Conservation (phyloP, 148 eudicot genomes). For the Hydrangea macrophylla region DNA sequence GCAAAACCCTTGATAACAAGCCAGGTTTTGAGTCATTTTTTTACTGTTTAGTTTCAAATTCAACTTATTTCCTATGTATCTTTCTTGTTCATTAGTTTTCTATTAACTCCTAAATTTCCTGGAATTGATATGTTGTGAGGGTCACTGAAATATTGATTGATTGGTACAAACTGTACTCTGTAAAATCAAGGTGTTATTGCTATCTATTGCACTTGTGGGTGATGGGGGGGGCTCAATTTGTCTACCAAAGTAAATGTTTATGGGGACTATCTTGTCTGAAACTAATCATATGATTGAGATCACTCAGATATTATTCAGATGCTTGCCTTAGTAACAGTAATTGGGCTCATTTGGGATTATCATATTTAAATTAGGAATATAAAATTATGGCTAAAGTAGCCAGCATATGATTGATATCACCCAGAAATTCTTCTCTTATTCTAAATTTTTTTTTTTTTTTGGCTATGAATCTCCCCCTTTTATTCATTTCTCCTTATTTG, state of each 20-base stretch:
- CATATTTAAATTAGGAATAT: no score
- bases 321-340: background rate
- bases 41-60: background rate
- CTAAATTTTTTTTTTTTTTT: no score
- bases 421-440: no score
- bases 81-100: background rate
- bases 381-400: no score
- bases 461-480: background rate
- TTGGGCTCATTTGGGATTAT: background rate
- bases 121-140: background rate
- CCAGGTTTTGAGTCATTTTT: slow-evolving; percentile 7
- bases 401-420: no score
- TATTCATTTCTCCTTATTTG: background rate
- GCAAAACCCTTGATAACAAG: slow-evolving; percentile 18
- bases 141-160: background rate
- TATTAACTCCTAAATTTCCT: background rate
- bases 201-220: background rate
- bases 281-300: background rate
- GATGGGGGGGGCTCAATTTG: background rate
- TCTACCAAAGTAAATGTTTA: background rate
- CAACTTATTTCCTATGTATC: background rate
- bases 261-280: background rate
- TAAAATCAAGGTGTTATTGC: background rate
- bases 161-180: background rate
- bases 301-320: background rate